phyloP scores from a whole-genome alignment of 1,139 yeast genomes.

The Nakaseomyces glabratus region DNA sequence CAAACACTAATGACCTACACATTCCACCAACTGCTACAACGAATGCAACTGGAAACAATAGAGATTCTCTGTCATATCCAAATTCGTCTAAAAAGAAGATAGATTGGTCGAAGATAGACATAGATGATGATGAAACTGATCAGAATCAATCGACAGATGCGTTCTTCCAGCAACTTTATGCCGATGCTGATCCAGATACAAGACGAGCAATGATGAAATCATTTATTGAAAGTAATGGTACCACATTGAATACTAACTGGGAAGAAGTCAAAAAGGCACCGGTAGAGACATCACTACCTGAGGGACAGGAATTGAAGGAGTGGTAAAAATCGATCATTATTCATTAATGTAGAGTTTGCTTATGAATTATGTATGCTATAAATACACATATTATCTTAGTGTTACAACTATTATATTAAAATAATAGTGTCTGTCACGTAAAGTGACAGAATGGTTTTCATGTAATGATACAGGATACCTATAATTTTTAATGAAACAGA shows the following conservation, averaged over 20 bases:
- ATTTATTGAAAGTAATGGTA: conserved; percentile 87
- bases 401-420: no score
- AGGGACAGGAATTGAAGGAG: conserved; percentile 46
- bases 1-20: conserved; percentile 11
- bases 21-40: conserved; percentile 10
- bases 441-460: no score
- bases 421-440: no score
- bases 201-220: conserved; percentile 96
- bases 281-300: conserved; percentile 73
- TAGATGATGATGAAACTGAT: conserved; percentile 40
- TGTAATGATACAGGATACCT: no score
- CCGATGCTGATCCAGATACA: conserved; percentile 80
- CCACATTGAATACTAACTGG: conserved; percentile 92
- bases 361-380: conserved; percentile 1
- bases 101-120: conserved; percentile 66
- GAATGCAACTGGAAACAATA: conserved; percentile 2
- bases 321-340: no score
- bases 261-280: conserved; percentile 63
- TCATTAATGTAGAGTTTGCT: not conserved
- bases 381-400: no score
- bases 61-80: conserved; percentile 40
- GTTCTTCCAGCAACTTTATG: conserved; percentile 68
- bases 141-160: conserved; percentile 44
- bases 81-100: conserved; percentile 50
- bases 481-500: no score